Conservation (phyloP, 2,329 filamentous ascomycete genomes). For the Paecilomyces fulvus region DNA sequence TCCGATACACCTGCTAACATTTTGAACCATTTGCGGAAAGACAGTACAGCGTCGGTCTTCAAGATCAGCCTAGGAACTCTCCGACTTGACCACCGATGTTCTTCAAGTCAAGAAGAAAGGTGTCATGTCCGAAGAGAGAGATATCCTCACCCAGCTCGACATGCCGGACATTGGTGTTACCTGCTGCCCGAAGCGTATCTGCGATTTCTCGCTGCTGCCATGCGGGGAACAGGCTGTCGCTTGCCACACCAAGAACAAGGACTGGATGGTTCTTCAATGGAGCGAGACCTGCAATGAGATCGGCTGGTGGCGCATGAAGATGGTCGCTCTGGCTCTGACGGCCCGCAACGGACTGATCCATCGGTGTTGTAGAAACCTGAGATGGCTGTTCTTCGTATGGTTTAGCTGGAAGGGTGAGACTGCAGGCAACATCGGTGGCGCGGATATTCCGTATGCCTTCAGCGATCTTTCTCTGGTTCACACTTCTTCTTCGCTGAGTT, state of each 20-base stretch:
- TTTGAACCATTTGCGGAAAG: not conserved
- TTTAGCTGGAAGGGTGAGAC: constrained; percentile 68
- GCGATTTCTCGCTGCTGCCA: constrained; percentile 97
- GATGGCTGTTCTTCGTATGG: constrained; percentile 83
- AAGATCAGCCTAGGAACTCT: constrained; percentile 60
- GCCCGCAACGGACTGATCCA: constrained; percentile 20
- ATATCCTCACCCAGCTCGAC: constrained; percentile 89
- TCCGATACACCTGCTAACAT: not conserved
- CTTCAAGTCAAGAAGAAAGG: constrained; percentile 84
- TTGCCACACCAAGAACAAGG: constrained; percentile 86
- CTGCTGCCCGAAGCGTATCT: constrained; percentile 65
- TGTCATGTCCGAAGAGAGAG: constrained; percentile 93
- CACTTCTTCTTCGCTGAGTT: constrained; percentile 53
- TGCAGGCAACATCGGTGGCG: constrained; percentile 52
- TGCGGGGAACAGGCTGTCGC: constrained; percentile 91
- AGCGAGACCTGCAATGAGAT: constrained; percentile 68
- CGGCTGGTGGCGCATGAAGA: constrained; percentile 54
- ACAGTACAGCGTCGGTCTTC: not conserved
- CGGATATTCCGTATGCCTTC: constrained; percentile 30
- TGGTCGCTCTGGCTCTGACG: constrained; percentile 20
- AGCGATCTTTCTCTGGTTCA: constrained; percentile 52
- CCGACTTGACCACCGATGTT: constrained; percentile 80
- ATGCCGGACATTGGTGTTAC: constrained; percentile 76
- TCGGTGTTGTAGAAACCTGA: constrained; percentile 29
- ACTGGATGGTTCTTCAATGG: constrained; percentile 67